Percentiles rank a stretch among this genome's conserved stretches.
These are phyloP conservation scores for Emericellopsis atlantica DNA, from an alignment of 2,329 filamentous ascomycete genomes.

Conservation along the genomic window DNA sequence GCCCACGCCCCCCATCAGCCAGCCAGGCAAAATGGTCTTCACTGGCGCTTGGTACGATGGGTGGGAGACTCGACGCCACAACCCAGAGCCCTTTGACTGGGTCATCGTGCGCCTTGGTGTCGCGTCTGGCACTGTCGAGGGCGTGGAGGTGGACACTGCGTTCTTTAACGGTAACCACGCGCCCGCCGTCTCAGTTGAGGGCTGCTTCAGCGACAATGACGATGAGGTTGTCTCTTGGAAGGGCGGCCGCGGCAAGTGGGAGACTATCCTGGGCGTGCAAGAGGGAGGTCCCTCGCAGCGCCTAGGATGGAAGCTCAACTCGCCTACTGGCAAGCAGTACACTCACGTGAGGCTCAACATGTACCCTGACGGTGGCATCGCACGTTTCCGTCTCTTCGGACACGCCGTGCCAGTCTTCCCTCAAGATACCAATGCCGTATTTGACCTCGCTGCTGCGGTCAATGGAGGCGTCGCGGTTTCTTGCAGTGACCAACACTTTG, in stretches of 20 bases:
- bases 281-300: constrained; percentile 64
- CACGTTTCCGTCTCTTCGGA: constrained; percentile 66
- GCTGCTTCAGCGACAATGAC: constrained; percentile 54
- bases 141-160: constrained; percentile 69
- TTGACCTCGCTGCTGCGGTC: constrained; percentile 67
- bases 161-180: constrained; percentile 78
- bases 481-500: constrained; percentile 77
- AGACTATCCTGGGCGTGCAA: constrained; percentile 55
- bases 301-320: constrained; percentile 58
- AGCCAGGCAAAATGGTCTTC: constrained; percentile 56
- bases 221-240: constrained; percentile 52
- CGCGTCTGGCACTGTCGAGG: constrained; percentile 58
- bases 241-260: constrained; percentile 50
- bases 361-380: constrained; percentile 79
- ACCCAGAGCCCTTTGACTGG: constrained; percentile 52
- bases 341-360: constrained; percentile 73
- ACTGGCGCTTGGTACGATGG: constrained; percentile 61
- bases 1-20: constrained; percentile 48
- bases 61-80: constrained; percentile 58
- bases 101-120: constrained; percentile 54
- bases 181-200: constrained; percentile 66
- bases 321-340: constrained; percentile 51
- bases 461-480: constrained; percentile 66
- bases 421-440: constrained; percentile 46
- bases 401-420: constrained; percentile 67